These are phyloP conservation scores for Botrytis tulipae DNA, from an alignment of 2,329 filamentous ascomycete genomes.

Conservation along the genomic window DNA sequence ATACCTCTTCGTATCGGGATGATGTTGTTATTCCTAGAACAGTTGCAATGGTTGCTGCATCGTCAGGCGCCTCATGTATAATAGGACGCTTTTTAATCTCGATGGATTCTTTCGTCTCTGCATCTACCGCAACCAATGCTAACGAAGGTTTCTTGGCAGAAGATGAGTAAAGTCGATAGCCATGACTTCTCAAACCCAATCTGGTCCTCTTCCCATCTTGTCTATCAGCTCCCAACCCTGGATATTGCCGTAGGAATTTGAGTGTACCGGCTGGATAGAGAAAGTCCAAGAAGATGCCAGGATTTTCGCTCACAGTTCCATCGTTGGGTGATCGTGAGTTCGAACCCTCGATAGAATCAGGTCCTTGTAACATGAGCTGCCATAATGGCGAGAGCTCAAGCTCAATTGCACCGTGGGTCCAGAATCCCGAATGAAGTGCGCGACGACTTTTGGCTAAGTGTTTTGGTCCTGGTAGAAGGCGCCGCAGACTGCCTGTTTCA, in stretches of 20 bases:
- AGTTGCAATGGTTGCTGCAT: conserved; percentile 14
- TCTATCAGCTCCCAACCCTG: conserved; percentile 32
- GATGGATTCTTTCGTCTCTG: not conserved
- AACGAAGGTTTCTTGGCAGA: conserved; percentile 29
- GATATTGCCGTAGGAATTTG: conserved; percentile 39
- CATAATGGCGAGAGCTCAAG: conserved; percentile 38
- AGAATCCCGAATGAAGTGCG: conserved; percentile 54
- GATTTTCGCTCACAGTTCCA: conserved; percentile 20
- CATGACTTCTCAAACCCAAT: conserved; percentile 27
- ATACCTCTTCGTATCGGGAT: conserved; percentile 42
- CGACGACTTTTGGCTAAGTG: conserved; percentile 43
- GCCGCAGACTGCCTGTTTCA: conserved; percentile 55
- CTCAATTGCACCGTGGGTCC: conserved; percentile 50
- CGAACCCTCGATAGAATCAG: conserved; percentile 23
- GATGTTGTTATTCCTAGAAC: conserved; percentile 25
- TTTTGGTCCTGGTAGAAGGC: conserved; percentile 43
- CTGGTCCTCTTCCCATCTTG: conserved; percentile 29
- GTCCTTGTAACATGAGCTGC: conserved; percentile 31
- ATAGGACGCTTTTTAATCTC: not conserved
- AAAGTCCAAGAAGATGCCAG: conserved; percentile 41
- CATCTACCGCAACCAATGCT: conserved; percentile 4
- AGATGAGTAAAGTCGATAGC: conserved; percentile 40
- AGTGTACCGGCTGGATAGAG: conserved; percentile 43
- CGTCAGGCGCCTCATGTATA: not conserved
- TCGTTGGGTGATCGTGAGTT: conserved; percentile 23